These are phyloP conservation scores for Bretziella fagacearum DNA, from an alignment of 2,329 filamentous ascomycete genomes.

Conservation along the genomic window DNA sequence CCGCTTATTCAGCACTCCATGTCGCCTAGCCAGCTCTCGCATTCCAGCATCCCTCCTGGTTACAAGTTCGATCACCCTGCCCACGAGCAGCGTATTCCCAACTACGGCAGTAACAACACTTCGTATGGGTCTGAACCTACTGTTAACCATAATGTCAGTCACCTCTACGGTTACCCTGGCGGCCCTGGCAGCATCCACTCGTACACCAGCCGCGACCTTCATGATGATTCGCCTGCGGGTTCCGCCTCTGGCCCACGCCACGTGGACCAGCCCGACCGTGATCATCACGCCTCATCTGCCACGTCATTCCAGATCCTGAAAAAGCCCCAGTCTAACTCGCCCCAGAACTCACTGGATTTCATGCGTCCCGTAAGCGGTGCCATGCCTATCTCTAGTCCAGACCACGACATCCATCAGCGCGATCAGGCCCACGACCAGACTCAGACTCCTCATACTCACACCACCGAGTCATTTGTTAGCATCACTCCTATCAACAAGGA, in stretches of 20 bases:
- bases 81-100: slow-evolving; percentile 17
- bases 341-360: slow-evolving; percentile 23
- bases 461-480: slow-evolving; percentile 12
- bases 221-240: slow-evolving; percentile 24
- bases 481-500: slow-evolving; percentile 14
- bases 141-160: slow-evolving; percentile 17
- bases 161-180: slow-evolving; percentile 16
- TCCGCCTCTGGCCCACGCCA: slow-evolving; percentile 18
- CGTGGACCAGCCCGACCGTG: slow-evolving; percentile 13
- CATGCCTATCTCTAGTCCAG: slow-evolving; percentile 29
- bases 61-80: slow-evolving; percentile 18
- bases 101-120: slow-evolving; percentile 15
- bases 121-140: slow-evolving; percentile 15
- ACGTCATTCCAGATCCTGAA: slow-evolving; percentile 33
- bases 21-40: slow-evolving; percentile 13
- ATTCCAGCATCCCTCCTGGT: slow-evolving; percentile 16
- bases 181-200: slow-evolving; percentile 13
- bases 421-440: slow-evolving; percentile 25
- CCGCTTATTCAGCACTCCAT: slow-evolving; percentile 16
- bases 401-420: slow-evolving; percentile 25
- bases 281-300: slow-evolving; percentile 21
- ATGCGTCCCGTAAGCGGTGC: slow-evolving; percentile 27
- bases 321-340: slow-evolving; percentile 27
- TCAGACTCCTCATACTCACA: slow-evolving; percentile 13
- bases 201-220: slow-evolving; percentile 20